Base-by-base conservation (phyloP, 1,284 basidiomycete species). In the Takashimella tepidaria region DNA sequence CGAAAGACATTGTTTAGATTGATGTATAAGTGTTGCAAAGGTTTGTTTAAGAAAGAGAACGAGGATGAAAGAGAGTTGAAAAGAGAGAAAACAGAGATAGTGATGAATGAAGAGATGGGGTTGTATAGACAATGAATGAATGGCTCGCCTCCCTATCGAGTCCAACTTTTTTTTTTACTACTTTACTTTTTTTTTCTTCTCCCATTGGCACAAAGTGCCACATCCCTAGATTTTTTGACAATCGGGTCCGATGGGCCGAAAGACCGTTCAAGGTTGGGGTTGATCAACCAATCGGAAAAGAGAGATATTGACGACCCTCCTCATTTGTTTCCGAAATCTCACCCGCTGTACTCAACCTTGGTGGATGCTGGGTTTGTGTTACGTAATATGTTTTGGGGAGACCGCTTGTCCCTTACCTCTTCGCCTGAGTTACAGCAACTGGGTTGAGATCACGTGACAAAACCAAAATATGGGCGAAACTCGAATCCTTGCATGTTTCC, bases 1-100 rank as follows among this genome's bases (percentile, higher is more conserved):
- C 61, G 64, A 72, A 65, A 23, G 74, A 76, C 73, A 76, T 76
- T 52, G 49, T 64, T 49, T 45, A 27, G 53, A 50, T 25, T 37
- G 31, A 37, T 16, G 31, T 37, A 16, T 37, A n/a, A n/a, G n/a
- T n/a, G n/a, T 20, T 8, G 51, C n/a, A 48, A 40, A 24, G 45
- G 22, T 6, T 25, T 51, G 31, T 41, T 26, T 23, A 47, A 45
- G 49, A 23, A 26, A 43, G 25, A 55, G 27, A 6, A 43, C 21
- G 22, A 44, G 11, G 26, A 41, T 40, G 22, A 41, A 46, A 8
- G 20, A 40, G 12, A n/a, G 19, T 23, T 45, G 40, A 20, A 27
- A n/a, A 27, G 50, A 41, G 20, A 47, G 50, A 25, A 31, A 8
- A 40, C n/a, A n/a, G n/a, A n/a, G n/a, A n/a, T n/a, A n/a, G n/a